Conservation (phyloP, 805 yeast species). For the Kuraishia piskuri region DNA sequence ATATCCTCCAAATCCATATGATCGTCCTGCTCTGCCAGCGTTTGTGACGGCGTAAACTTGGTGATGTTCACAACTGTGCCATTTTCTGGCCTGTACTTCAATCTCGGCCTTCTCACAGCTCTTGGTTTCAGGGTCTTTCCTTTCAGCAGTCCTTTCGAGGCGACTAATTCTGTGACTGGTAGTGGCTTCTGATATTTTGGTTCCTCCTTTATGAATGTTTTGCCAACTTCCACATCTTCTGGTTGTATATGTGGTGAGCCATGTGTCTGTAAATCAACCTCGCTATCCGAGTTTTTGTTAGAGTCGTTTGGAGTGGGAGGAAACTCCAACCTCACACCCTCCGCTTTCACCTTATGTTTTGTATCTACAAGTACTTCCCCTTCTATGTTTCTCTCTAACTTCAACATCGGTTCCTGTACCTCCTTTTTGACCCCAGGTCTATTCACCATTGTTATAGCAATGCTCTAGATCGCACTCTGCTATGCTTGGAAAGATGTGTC, state of each 20-base stretch:
- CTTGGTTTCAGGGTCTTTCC: neutral
- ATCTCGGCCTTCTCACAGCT: constrained; percentile 30
- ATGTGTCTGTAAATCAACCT: neutral
- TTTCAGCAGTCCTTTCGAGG: neutral
- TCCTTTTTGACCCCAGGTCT: too few relatives aligned
- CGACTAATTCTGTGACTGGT: neutral
- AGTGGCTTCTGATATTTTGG: too few relatives aligned
- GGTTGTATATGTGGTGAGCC: neutral
- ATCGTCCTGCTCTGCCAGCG: constrained; percentile 24
- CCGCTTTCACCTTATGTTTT: neutral
- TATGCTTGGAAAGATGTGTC: too few relatives aligned
- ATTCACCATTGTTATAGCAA: neutral
- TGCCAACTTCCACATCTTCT: neutral
- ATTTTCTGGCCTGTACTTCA: constrained; percentile 35
- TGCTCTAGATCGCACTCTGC: too few relatives aligned
- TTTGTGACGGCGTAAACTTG: constrained; percentile 13
- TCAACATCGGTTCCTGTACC: neutral
- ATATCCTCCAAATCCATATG: constrained; percentile 29
- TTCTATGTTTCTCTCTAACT: neutral
- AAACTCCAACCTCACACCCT: neutral
- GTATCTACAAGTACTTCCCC: neutral
- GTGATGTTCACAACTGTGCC: constrained; percentile 35
- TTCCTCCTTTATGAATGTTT: neutral
- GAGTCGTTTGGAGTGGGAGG: constrained; percentile 2
- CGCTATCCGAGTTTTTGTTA: constrained; percentile 1